Evolutionary conservation across 2,329 filamentous ascomycete species (phyloP).

Genomic region (Cytospora piceicola): DNA sequence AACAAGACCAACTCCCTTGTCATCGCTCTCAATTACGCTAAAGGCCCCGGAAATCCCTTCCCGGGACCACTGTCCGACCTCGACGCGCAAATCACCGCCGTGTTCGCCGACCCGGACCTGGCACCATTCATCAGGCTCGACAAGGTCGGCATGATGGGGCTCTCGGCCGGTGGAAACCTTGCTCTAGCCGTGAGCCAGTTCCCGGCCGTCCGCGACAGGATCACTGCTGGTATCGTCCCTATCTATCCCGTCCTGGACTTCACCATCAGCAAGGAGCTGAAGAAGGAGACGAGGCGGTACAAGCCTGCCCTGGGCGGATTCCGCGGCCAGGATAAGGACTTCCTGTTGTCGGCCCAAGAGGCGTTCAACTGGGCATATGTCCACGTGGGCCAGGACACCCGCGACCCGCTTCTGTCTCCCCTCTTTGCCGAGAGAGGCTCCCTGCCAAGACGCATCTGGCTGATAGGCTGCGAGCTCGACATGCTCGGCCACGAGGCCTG

Average conservation of each 20-base stretch:
- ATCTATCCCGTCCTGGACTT: conserved; percentile 52
- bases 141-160: conserved; percentile 50
- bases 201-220: conserved; percentile 40
- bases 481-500: conserved; percentile 49
- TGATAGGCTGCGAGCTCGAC: conserved; percentile 51
- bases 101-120: conserved; percentile 48
- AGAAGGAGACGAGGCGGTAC: conserved; percentile 42
- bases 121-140: conserved; percentile 45
- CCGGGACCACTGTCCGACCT: conserved; percentile 51
- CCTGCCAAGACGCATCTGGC: conserved; percentile 48
- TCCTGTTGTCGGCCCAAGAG: conserved; percentile 35
- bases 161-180: conserved; percentile 57
- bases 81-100: conserved; percentile 46
- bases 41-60: conserved; percentile 49
- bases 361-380: conserved; percentile 51
- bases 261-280: conserved; percentile 37
- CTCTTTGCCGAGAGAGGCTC: conserved; percentile 37
- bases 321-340: conserved; percentile 37
- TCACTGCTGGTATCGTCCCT: conserved; percentile 43
- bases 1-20: conserved; percentile 47
- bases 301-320: conserved; percentile 41
- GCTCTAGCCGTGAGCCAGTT: conserved; percentile 47
- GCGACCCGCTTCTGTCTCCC: conserved; percentile 49
- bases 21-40: conserved; percentile 54
- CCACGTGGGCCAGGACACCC: conserved; percentile 38